A percentile compares a stretch with the other conserved stretches of the same genome.
Conservation (phyloP, 495 filamentous ascomycete genomes). For the Podospora didyma region DNA sequence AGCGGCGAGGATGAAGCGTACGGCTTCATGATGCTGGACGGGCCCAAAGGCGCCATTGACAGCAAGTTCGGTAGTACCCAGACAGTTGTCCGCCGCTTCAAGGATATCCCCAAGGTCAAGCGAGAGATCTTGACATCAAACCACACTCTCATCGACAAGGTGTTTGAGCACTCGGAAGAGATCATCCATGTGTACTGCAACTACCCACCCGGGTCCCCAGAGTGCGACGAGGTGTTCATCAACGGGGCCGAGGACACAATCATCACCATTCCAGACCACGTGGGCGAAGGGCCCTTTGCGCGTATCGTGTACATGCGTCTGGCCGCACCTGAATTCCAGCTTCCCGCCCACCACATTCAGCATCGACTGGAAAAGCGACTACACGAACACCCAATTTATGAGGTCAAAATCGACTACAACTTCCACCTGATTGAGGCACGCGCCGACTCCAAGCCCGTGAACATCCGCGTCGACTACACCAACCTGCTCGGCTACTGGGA, state of each 20-base stretch:
- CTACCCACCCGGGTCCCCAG: conserved; percentile 14
- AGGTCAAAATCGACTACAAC: conserved; percentile 36
- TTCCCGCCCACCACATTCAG: not conserved
- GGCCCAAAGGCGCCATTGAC: conserved; percentile 28
- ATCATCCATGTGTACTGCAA: conserved; percentile 29
- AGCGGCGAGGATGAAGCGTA: too few relatives aligned
- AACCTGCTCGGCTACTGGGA: conserved; percentile 12
- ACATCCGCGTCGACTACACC: conserved; percentile 12
- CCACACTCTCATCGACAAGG: conserved; percentile 21
- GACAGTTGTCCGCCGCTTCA: conserved; percentile 15
- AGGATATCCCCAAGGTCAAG: conserved; percentile 15
- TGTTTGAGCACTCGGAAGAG: conserved; percentile 27
- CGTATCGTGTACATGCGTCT: conserved; percentile 17
- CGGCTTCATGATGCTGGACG: conserved; percentile 36
- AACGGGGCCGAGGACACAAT: conserved; percentile 34
- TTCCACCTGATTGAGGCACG: conserved; percentile 14
- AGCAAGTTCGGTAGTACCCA: conserved; percentile 19
- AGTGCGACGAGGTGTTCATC: conserved; percentile 22
- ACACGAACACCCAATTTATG: conserved; percentile 23
- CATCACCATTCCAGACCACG: conserved; percentile 29
- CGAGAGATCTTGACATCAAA: conserved; percentile 26
- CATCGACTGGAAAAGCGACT: not conserved
- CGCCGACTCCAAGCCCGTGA: conserved; percentile 1
- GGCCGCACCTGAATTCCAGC: conserved; percentile 5
- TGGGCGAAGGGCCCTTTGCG: conserved; percentile 31